Base-by-base conservation (phyloP, 1,139 yeast genomes). In the Suhomyces chickasaworum region DNA sequence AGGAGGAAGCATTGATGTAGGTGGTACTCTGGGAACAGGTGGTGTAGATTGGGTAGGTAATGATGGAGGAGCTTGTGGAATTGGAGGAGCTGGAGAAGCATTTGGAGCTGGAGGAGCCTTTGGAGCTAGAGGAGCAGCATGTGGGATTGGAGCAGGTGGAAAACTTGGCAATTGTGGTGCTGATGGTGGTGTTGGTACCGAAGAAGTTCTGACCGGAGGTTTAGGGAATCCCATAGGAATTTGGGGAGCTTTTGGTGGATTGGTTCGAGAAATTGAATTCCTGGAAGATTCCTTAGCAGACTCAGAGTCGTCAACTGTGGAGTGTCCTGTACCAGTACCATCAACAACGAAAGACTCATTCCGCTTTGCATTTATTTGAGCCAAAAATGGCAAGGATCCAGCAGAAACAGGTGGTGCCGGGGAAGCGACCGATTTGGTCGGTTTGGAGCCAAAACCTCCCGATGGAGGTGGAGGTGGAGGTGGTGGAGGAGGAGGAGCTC, bases 321-420 rank as follows among this genome's bases (percentile, higher is more conserved):
- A 51, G 36, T 60, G 45, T 4, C 58, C 56, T 7, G 47, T 47
- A 4, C 43, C 42, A 21, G 53, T 42, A 1, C 66, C 73, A 48
- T 69, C 76, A 1, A 72, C 73, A 12, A 71, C 76, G 52, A 56
- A 61, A 3, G 59, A 36, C 10, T 74, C 76, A 45, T 59, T 62
- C 52, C 78, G 60, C 52, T 67, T 69, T 1, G 75, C 68, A 47
- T 73, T 73, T 44, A 74, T 73, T 49, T 73, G 68, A 2, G 73
- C 72, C 29, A 73, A 65, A 51, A 73, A 73, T 2, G 78, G 78
- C 20, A 74, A 57, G 0, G 68, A 71, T 1, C 71, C 69, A 15
- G 46, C 47, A 13, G 45, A 50, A 9, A 54, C 38, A 3, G 54
- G 47, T 12, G 49, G 23, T 16, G 39, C 31, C 23, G 30, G 44